Percentiles rank a stretch among this genome's conserved stretches.
Evolutionary conservation across 371 early-diverging fungal genomes (phyloP).

Genomic region (Homolaphlyctis polyrhiza): DNA sequence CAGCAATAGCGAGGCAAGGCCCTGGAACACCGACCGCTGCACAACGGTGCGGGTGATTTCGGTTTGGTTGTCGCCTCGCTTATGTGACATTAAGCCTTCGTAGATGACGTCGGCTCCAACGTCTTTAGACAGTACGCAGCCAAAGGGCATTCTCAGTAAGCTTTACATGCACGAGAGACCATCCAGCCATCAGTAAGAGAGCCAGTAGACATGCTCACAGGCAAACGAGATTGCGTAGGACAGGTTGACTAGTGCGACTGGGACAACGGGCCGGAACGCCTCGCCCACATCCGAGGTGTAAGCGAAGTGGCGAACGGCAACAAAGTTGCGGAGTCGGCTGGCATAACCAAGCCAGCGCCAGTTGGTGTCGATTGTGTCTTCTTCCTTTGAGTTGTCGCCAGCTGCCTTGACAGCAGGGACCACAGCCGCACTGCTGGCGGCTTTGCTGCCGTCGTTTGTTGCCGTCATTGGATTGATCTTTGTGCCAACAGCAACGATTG

Average conservation of each 20-base stretch:
- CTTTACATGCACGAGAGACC: background rate
- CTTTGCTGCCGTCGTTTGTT: too few species aligned
- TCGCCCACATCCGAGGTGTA: conserved; percentile 74
- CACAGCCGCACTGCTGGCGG: too few species aligned
- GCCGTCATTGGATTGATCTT: too few species aligned
- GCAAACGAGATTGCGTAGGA: conserved; percentile 63
- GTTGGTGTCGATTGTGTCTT: conserved; percentile 23
- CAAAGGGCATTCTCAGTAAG: background rate
- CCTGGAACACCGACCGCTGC: conserved; percentile 67
- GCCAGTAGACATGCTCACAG: conserved; percentile 14
- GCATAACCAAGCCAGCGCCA: conserved; percentile 64
- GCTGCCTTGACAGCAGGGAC: too few species aligned
- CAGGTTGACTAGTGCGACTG: conserved; percentile 52
- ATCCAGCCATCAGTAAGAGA: background rate
- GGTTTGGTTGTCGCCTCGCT: conserved; percentile 39
- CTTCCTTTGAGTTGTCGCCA: too few species aligned
- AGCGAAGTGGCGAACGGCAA: conserved; percentile 59
- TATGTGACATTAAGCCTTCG: conserved; percentile 62
- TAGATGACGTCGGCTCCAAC: conserved; percentile 52
- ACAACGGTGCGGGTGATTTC: conserved; percentile 53
- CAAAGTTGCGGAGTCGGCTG: conserved; percentile 55
- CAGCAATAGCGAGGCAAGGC: conserved; percentile 60
- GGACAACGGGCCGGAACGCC: conserved; percentile 68
- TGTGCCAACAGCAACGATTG: too few species aligned
- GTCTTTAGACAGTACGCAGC: background rate